These are phyloP conservation scores for Thymus mandschuricus DNA, from an alignment of 257 asterid genomes.

Conservation along the genomic window DNA sequence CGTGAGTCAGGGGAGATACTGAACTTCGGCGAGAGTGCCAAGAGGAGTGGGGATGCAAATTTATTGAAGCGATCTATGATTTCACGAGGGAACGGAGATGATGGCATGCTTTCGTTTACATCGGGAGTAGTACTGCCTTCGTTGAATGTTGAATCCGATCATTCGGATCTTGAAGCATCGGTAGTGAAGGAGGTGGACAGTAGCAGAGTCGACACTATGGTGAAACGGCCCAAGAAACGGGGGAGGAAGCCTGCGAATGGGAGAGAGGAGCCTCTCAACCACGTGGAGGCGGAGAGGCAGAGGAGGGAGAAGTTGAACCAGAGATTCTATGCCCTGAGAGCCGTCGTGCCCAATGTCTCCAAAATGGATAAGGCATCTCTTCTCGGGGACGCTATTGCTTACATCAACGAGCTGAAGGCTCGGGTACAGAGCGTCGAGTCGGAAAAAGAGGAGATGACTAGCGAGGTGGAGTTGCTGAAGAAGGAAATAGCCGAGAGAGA, in stretches of 20 bases:
- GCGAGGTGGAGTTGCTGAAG: conserved; percentile 53
- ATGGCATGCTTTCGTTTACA: conserved; percentile 76
- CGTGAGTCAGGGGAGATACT: conserved; percentile 64
- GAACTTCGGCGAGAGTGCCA: conserved; percentile 43
- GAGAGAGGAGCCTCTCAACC: conserved; percentile 86
- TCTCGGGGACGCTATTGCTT: conserved; percentile 83
- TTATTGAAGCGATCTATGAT: not conserved
- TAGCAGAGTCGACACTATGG: conserved; percentile 59
- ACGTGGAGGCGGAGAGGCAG: conserved; percentile 95
- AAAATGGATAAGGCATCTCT: conserved; percentile 96
- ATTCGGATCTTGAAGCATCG: conserved; percentile 82
- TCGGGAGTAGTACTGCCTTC: conserved; percentile 53
- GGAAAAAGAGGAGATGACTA: conserved; percentile 55
- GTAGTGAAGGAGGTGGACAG: conserved; percentile 79
- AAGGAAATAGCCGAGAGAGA: conserved; percentile 46
- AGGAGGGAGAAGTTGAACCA: conserved; percentile 92
- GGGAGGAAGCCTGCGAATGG: conserved; percentile 94
- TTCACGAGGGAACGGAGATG: conserved; percentile 51
- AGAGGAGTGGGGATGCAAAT: conserved; percentile 8
- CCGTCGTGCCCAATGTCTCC: conserved; percentile 86
- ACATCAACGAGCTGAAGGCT: conserved; percentile 69
- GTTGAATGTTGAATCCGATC: conserved; percentile 58
- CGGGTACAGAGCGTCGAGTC: conserved; percentile 53
- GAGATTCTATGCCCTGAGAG: conserved; percentile 75
- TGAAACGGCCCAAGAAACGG: conserved; percentile 73